Percentiles rank a stretch among this genome's conserved stretches.
Evolutionary conservation across 1,284 basidiomycete species (phyloP).

Genomic region (Mixia osmundae): DNA sequence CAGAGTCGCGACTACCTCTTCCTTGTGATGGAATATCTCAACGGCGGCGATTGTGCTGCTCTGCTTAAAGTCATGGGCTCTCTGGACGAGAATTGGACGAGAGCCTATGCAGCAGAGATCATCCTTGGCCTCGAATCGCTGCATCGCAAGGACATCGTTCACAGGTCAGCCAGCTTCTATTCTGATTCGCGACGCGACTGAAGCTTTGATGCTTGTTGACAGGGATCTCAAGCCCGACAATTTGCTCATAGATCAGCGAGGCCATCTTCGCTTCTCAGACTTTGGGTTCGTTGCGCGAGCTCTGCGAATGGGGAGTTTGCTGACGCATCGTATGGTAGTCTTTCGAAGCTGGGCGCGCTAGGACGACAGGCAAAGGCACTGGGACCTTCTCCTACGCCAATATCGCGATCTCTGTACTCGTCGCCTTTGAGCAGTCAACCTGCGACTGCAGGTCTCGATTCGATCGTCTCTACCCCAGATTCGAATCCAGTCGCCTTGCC

Average conservation of each 20-base stretch:
- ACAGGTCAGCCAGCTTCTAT: conserved; percentile 59
- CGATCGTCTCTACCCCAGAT: too few relatives aligned
- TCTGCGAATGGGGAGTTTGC: too few relatives aligned
- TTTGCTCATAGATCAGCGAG: conserved; percentile 80
- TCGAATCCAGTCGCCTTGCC: too few relatives aligned
- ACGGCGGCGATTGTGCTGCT: conserved; percentile 90
- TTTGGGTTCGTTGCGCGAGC: too few relatives aligned
- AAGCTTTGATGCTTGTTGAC: conserved; percentile 7
- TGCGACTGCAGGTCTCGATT: too few relatives aligned
- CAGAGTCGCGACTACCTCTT: conserved; percentile 26
- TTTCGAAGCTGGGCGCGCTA: too few relatives aligned
- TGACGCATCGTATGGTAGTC: too few relatives aligned
- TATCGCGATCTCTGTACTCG: too few relatives aligned
- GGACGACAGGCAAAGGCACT: too few relatives aligned
- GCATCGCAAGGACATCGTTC: conserved; percentile 79
- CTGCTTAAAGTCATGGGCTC: conserved; percentile 87
- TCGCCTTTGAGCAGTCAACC: too few relatives aligned
- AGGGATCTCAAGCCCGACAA: conserved; percentile 98
- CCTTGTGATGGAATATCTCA: conserved; percentile 31
- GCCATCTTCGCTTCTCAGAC: conserved; percentile 91
- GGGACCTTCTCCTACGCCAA: too few relatives aligned
- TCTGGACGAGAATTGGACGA: conserved; percentile 87
- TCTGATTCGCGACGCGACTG: conserved; percentile 7
- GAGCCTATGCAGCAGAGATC: conserved; percentile 88
- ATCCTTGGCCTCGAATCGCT: conserved; percentile 85